A percentile compares a stretch with the other conserved stretches of the same genome.
Conservation (phyloP, 164 flowering plant genomes). For the Taxillus chinensis region DNA sequence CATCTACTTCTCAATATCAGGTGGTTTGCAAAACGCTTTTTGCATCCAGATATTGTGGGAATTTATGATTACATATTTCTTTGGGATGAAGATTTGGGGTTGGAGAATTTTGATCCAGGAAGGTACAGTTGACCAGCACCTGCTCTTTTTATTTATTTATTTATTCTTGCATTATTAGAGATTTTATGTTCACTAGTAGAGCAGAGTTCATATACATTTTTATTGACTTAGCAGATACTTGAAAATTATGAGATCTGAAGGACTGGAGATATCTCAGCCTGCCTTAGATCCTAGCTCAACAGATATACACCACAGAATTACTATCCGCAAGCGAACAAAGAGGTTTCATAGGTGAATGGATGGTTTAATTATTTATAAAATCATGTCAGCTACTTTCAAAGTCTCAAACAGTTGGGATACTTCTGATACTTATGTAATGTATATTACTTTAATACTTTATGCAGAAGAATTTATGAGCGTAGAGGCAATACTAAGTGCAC, state of each 20-base stretch:
- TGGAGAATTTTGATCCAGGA: slow-evolving; percentile 68
- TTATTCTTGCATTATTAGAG: no score
- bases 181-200: no score
- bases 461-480: slow-evolving; percentile 71
- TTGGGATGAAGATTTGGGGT: slow-evolving; percentile 99
- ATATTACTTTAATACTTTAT: slow-evolving; percentile 4
- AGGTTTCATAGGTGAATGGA: slow-evolving; percentile 57
- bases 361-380: not conserved
- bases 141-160: no score
- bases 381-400: not conserved
- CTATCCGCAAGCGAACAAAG: slow-evolving; percentile 51
- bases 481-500: slow-evolving; percentile 73
- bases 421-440: not conserved
- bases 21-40: slow-evolving; percentile 99
- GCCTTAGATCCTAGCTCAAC: slow-evolving; percentile 81
- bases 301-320: slow-evolving; percentile 86
- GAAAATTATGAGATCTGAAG: slow-evolving; percentile 63
- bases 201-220: no score
- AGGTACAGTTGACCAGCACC: slow-evolving; percentile 33
- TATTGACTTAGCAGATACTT: slow-evolving; percentile 47
- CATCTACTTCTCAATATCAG: slow-evolving; percentile 24
- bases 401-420: not conserved
- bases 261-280: slow-evolving; percentile 92
- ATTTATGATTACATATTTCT: slow-evolving; percentile 85
- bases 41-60: slow-evolving; percentile 82